Evolutionary conservation across 192 early-diverging fungal species (phyloP), one percentile per base, ranked within the genome.

Genomic region (Allomyces javanicus): DNA sequence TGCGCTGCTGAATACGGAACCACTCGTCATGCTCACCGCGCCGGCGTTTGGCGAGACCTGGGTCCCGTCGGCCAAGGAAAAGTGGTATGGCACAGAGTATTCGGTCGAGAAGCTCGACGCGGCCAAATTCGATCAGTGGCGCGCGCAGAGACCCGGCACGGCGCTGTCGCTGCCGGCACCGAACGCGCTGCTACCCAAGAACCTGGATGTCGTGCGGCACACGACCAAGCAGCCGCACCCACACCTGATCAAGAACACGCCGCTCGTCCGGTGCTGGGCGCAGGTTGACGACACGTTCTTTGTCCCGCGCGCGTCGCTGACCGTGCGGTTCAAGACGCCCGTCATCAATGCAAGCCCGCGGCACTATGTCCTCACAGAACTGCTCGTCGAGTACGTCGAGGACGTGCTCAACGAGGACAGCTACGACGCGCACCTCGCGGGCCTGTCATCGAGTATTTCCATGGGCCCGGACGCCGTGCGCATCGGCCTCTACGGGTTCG

Each of bases 221-320:
- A 61, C 71, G 61, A 66, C 77, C 66, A 1, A 9, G 65, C 19
- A 72, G 64, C 19, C 55, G 66, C 21, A 40, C 33, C 85, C 89
- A 5, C 61, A 65, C 24, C 73, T 92, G 63, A 75, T 91, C 62
- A 71, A 68, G 62, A 82, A 91, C n/a, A 76, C 78, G 11, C 67
- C 74, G 0, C 44, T 73, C 3, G 63, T 80, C 24, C 83, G 92
- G 44, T 70, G 96, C 71, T 98, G 95, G 95, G 83, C 90, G 73
- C 94, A 95, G 73, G 89, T 89, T 67, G 95, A 98, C 75, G 91
- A 95, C 72, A 88, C 80, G 3, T 98, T 92, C 68, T 87, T 84
- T 79, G 81, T 93, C 22, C 96, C 96, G 43, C 89, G 93, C 67
- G 89, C 87, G 65, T 84, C 87, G 67, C 75, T 90, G 63, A 85